Conservation (phyloP, 1,284 basidiomycete species). For the Ustanciosporium gigantosporum region DNA sequence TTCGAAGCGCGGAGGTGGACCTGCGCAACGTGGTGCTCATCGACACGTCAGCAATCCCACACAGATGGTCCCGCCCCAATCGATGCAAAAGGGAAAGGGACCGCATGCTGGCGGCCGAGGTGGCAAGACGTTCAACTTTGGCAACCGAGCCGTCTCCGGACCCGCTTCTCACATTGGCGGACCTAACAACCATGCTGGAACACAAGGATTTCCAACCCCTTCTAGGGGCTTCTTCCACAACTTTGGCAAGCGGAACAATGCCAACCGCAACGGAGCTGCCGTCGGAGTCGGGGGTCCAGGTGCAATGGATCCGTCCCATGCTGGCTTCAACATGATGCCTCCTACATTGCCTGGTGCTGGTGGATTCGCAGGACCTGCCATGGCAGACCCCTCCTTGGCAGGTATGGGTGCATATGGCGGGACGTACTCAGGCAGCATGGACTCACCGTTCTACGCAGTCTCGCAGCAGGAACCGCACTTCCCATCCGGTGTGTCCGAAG, state of each 20-base stretch:
- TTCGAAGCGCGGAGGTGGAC: not conserved
- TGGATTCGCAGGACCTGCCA: constrained; percentile 1
- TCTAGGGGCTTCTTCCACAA: constrained; percentile 36
- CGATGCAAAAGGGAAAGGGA: constrained; percentile 17
- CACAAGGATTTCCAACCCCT: constrained; percentile 15
- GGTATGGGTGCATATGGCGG: not conserved
- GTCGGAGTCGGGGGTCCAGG: not conserved
- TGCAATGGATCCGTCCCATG: no score
- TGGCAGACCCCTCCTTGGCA: constrained; percentile 7
- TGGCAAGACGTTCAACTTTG: constrained; percentile 21
- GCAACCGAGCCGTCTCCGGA: constrained; percentile 25
- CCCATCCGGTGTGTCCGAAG: constrained; percentile 26
- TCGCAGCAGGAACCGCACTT: constrained; percentile 11
- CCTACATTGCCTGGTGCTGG: not conserved
- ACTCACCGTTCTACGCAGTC: constrained; percentile 18
- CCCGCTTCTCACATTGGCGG: constrained; percentile 23
- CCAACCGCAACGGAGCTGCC: not conserved
- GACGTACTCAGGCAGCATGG: not conserved
- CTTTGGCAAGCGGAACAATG: constrained; percentile 18
- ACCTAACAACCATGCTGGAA: constrained; percentile 4
- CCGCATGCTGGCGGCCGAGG: constrained; percentile 15
- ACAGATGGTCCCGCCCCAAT: constrained; percentile 5
- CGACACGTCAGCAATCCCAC: constrained; percentile 26
- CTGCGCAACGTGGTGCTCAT: constrained; percentile 14
- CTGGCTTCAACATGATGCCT: no score